These are phyloP conservation scores for Cadophora sp. DNA, from an alignment of 2,329 filamentous ascomycete species.

Conservation along the genomic window DNA sequence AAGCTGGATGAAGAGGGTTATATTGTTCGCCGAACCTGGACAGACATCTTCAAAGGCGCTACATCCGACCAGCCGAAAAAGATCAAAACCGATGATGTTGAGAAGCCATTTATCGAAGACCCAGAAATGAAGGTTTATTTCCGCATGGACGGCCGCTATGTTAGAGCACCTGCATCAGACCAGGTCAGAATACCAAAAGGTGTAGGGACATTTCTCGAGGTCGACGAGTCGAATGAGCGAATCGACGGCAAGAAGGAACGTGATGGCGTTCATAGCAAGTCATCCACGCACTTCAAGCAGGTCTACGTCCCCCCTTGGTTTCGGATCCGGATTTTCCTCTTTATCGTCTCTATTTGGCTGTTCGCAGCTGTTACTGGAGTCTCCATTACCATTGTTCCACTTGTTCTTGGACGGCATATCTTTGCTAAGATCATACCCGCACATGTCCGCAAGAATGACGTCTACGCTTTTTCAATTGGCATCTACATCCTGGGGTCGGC, in stretches of 20 bases:
- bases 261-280: conserved; percentile 62
- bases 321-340: conserved; percentile 77
- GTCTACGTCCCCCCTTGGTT: conserved; percentile 90
- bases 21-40: conserved; percentile 67
- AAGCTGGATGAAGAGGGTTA: conserved; percentile 81
- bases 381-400: conserved; percentile 82
- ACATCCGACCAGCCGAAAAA: conserved; percentile 39
- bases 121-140: conserved; percentile 58
- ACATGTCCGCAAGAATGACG: conserved; percentile 83
- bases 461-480: conserved; percentile 94
- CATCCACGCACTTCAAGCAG: conserved; percentile 56
- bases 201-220: conserved; percentile 78
- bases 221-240: conserved; percentile 70
- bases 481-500: conserved; percentile 78
- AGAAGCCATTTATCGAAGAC: conserved; percentile 52
- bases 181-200: conserved; percentile 93
- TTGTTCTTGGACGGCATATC: conserved; percentile 82
- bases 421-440: conserved; percentile 76
- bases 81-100: conserved; percentile 27
- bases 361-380: conserved; percentile 91
- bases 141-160: conserved; percentile 77
- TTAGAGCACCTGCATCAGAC: conserved; percentile 92
- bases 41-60: conserved; percentile 55
- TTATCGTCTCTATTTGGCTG: conserved; percentile 90
- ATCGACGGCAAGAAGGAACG: conserved; percentile 63